Evolutionary conservation across 2,329 filamentous ascomycete genomes (phyloP), one percentile per base, ranked within the genome.

Genomic region (Fusarium pseudograminearum): DNA sequence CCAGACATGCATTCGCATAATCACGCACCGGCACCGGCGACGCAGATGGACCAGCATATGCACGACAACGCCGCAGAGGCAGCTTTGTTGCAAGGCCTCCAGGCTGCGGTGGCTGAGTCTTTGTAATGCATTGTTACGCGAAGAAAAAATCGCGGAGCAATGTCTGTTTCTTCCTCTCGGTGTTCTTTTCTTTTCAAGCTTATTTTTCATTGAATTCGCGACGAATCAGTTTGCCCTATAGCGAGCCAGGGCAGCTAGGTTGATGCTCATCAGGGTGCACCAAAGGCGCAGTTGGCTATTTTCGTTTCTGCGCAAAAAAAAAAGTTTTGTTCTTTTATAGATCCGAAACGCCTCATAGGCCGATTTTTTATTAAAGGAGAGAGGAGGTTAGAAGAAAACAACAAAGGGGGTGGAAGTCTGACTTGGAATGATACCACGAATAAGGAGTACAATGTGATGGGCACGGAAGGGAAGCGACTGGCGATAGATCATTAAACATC

Each of bases 41-140:
- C 69, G 15, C 57, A 73, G 9, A 53, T 60, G 51, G 71, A 76
- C 11, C 62, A 65, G 28, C 62, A 65, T 26, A 50, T 73, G 57
- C 72, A 80, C 54, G 78, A 79, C 56, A 77, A 79, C 38, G 78
- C 74, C 24, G 76, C 77, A 16, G 78, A 80, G 55, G 78, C 74
- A 22, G 77, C 78, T 24, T 67, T 80, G 18, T 57, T 80, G 9
- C 76, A 80, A 57, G 77, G 78, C 7, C 73, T 80, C 2, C 78
- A 80, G 53, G 78, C 77, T 11, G 78, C 74, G 10, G 76, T 80
- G 41, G 78, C 78, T 53, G 73, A 74, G 46, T 69, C 69, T 7
- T 24, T 72, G 50, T 75, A 54, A 67, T 56, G 44, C 42, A 52
- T 36, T 14, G 62, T 53, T 57, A 14, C 40, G 52, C 48, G 41